Evolutionary conservation across 768 basidiomycete species (phyloP), one percentile per base, ranked within the genome.

Genomic region (Lanmaoa pseudosensibilis): DNA sequence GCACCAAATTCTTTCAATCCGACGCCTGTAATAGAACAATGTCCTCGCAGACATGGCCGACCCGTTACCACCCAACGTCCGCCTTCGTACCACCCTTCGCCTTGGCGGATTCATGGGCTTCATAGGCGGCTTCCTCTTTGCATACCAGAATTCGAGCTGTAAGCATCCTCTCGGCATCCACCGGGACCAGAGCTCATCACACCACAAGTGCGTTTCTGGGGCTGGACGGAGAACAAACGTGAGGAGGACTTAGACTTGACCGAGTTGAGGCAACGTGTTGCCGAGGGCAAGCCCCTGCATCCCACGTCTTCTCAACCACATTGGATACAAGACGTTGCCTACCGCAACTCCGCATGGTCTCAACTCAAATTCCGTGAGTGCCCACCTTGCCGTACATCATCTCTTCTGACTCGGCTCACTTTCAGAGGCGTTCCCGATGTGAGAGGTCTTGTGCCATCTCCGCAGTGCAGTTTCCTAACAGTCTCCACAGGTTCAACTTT

Each of bases 101-200:
- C 71, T 89, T 12, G 87, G 87, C 37, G 89, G 88, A 10, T 73
- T 89, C 62, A 74, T 98, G 46, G 96, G 96, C 11, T 91, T 95
- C 74, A 69, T 85, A 51, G 94, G 90, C 12, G 96, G 96, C 19
- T 98, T 98, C 82, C 71, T 98, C 67, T 70, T 96, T 52, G 92
- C 95, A 10, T 98, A 98, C 75, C 92, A 95, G 74, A 80, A 88
- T 52, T 93, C 92, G 34, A 89, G 87, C 66, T 78, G 94, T 96
- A 68, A 73, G 92, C 43, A 36, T 44, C 9, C 19, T 27, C 34
- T 52, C 59, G 59, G 54, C 49, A 19, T 53, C 30, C 16, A 56
- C 48, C 38, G 58, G 52, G 30, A 54, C 23, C 38, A 46, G 40
- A 33, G 51, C 69, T 46, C 43, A 64, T 53, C 58, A 63, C 37